phyloP scores from a whole-genome alignment of 2,329 filamentous ascomycete species.

The Diaporthe ampelina region DNA sequence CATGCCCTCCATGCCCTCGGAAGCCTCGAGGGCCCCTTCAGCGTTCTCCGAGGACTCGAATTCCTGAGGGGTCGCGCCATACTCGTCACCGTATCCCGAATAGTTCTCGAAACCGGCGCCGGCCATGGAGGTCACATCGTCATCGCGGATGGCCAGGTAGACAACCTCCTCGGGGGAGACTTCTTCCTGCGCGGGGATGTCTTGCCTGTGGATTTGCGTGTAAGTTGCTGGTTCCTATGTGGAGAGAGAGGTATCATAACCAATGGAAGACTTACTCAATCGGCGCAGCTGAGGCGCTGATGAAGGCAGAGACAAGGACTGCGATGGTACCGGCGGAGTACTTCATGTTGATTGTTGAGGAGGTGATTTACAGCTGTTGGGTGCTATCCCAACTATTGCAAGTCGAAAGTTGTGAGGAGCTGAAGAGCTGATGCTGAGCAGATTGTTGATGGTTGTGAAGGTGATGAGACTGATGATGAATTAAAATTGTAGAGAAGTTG shows the following conservation, averaged over 20 bases:
- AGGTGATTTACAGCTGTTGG: background rate
- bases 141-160: background rate
- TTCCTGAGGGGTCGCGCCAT: too few relatives aligned
- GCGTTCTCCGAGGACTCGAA: background rate
- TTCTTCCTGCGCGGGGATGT: background rate
- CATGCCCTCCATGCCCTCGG: background rate
- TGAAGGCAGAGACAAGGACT: background rate
- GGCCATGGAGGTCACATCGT: background rate
- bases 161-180: background rate
- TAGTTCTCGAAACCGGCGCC: background rate
- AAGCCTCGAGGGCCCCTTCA: background rate
- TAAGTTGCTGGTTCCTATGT: background rate
- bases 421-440: background rate
- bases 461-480: background rate
- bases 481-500: background rate
- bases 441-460: background rate
- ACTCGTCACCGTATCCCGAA: background rate
- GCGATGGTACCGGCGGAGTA: background rate
- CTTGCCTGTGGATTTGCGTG: background rate
- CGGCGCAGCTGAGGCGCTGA: constrained; percentile 8
- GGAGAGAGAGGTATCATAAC: background rate
- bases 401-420: background rate
- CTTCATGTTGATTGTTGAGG: background rate
- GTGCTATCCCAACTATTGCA: background rate
- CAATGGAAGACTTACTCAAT: background rate